Conservation (phyloP, 495 filamentous ascomycete species). For the Neurospora sp. region DNA sequence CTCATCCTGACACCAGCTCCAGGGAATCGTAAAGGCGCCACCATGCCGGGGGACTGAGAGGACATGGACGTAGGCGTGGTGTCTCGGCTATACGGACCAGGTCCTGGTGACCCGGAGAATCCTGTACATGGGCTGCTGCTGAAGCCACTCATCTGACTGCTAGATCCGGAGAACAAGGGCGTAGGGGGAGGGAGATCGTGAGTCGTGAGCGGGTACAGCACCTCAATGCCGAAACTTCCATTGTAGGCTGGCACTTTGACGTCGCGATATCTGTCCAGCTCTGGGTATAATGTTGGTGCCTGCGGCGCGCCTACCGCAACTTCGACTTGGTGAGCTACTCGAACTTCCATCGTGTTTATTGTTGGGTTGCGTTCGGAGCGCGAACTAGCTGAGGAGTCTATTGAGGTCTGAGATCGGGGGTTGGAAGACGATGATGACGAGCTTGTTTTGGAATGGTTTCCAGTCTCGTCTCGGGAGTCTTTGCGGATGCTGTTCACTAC, state of each 20-base stretch:
- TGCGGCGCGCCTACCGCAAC: slow-evolving; percentile 23
- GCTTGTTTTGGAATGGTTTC: slow-evolving; percentile 13
- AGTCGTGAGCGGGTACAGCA: slow-evolving; percentile 40
- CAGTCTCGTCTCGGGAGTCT: slow-evolving; percentile 24
- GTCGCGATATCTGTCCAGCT: slow-evolving; percentile 44
- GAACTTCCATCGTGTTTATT: slow-evolving; percentile 29
- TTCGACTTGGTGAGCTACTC: slow-evolving; percentile 25
- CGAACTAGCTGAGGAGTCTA: slow-evolving; percentile 15
- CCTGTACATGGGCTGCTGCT: slow-evolving; percentile 85
- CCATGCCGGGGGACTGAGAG: slow-evolving; percentile 82
- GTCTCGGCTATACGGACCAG: slow-evolving; percentile 69
- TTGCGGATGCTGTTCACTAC: slow-evolving; percentile 13
- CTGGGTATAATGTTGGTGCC: slow-evolving; percentile 36
- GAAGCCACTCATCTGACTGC: slow-evolving; percentile 45
- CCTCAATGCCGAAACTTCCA: slow-evolving; percentile 23
- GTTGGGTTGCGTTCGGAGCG: slow-evolving; percentile 30
- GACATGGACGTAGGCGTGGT: slow-evolving; percentile 95
- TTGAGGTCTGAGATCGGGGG: slow-evolving; percentile 20
- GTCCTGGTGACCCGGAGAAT: slow-evolving; percentile 84
- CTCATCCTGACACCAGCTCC: slow-evolving; percentile 39
- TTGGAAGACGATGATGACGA: slow-evolving; percentile 29
- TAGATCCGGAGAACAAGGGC: slow-evolving; percentile 47
- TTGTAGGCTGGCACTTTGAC: slow-evolving; percentile 15
- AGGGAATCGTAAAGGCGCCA: slow-evolving; percentile 48
- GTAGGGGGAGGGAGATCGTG: slow-evolving; percentile 57